These are phyloP conservation scores for Podospora didyma DNA, from an alignment of 495 filamentous ascomycete species.

Conservation along the genomic window DNA sequence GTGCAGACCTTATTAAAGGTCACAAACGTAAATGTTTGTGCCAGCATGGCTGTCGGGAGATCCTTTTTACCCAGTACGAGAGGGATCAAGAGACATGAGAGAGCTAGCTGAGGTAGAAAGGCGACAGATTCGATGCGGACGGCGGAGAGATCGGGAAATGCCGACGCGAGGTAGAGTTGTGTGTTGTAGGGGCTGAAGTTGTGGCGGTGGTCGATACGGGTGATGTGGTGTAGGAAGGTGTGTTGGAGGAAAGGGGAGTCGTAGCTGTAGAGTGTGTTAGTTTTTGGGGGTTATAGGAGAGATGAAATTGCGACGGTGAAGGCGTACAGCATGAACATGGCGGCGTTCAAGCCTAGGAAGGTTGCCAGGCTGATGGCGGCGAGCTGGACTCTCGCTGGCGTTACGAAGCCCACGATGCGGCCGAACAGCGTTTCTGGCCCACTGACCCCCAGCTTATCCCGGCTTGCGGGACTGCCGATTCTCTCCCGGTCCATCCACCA, in stretches of 20 bases:
- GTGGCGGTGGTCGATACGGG: slow-evolving; percentile 91
- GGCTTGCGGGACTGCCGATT: slow-evolving; percentile 9
- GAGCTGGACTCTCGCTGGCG: slow-evolving; percentile 56
- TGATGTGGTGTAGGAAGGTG: slow-evolving; percentile 89
- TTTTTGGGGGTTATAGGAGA: background rate
- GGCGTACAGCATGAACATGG: slow-evolving; percentile 71
- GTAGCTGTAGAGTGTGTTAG: slow-evolving; percentile 44
- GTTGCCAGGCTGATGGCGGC: slow-evolving; percentile 61
- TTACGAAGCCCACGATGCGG: slow-evolving; percentile 53
- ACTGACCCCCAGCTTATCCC: background rate
- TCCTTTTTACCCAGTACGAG: slow-evolving; percentile 76
- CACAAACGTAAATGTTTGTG: slow-evolving; percentile 97
- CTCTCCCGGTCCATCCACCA: slow-evolving; percentile 75
- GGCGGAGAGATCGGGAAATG: slow-evolving; percentile 34
- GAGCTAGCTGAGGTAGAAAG: slow-evolving; percentile 79
- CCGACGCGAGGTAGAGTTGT: slow-evolving; percentile 78
- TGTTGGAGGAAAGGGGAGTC: slow-evolving; percentile 75
- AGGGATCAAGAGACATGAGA: slow-evolving; percentile 74
- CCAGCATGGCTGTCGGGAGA: slow-evolving; percentile 84
- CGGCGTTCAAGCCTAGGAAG: slow-evolving; percentile 65
- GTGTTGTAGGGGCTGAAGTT: slow-evolving; percentile 98
- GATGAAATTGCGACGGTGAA: background rate
- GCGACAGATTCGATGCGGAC: slow-evolving; percentile 71
- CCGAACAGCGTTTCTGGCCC: slow-evolving; percentile 5
- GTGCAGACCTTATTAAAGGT: slow-evolving; percentile 99